Conservation (phyloP, 2,329 filamentous ascomycete species). For the Aspergillus brasiliensis region DNA sequence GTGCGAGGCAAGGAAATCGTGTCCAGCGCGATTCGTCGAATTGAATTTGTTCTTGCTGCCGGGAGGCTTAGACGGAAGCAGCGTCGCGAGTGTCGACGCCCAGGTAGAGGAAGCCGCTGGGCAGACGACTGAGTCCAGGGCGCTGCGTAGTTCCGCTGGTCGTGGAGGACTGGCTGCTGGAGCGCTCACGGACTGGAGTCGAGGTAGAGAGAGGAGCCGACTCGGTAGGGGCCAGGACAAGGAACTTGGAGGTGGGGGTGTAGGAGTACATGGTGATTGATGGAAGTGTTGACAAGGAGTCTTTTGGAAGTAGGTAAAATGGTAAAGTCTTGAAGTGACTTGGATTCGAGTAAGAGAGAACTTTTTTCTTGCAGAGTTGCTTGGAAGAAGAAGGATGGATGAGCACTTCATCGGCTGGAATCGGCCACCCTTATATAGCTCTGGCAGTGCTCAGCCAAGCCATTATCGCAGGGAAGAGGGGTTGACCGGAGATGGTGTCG, state of each 20-base stretch:
- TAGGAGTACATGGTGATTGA: slow-evolving; percentile 32
- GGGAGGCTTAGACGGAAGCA: background rate
- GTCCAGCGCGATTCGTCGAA: slow-evolving; percentile 19
- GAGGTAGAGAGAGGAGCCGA: slow-evolving; percentile 27
- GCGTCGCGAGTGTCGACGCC: slow-evolving; percentile 22
- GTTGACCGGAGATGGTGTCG: slow-evolving; percentile 27
- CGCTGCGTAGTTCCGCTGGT: slow-evolving; percentile 7
- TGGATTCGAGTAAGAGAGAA: background rate
- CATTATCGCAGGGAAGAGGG: slow-evolving; percentile 23
- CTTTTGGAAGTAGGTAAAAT: background rate
- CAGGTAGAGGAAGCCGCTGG: slow-evolving; percentile 32
- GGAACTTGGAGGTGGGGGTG: slow-evolving; percentile 32
- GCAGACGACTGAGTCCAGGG: slow-evolving; percentile 15
- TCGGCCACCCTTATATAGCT: slow-evolving; percentile 31
- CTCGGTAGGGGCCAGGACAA: slow-evolving; percentile 34
- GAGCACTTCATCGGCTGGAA: slow-evolving; percentile 13
- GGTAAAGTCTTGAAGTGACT: background rate
- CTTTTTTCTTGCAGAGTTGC: background rate
- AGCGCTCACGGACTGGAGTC: slow-evolving; percentile 21
- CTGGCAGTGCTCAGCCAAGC: slow-evolving; percentile 18
- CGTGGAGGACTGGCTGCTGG: slow-evolving; percentile 32
- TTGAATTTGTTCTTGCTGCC: background rate
- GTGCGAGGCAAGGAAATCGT: slow-evolving; percentile 13
- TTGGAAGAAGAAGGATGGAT: slow-evolving; percentile 9
- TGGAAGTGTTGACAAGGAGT: background rate